Evolutionary conservation across 2,329 filamentous ascomycete species (phyloP).

Genomic region (Septoria petroselini): DNA sequence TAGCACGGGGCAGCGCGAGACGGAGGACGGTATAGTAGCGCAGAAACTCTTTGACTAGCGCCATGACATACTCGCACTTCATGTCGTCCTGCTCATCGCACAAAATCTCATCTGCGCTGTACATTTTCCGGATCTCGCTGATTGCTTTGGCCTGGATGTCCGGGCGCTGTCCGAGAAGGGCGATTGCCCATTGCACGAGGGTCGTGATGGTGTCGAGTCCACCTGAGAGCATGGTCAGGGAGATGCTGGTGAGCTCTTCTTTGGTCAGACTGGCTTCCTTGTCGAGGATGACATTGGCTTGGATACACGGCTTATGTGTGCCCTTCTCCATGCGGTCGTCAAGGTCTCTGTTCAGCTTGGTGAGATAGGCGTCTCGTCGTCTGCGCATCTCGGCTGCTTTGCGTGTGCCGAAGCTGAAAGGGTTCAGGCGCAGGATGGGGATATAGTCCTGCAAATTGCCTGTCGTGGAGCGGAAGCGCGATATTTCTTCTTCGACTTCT

Average conservation of each 20-base stretch:
- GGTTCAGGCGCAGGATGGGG: slow-evolving; percentile 58
- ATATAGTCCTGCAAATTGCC: slow-evolving; percentile 63
- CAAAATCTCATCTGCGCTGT: slow-evolving; percentile 53
- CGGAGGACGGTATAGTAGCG: slow-evolving; percentile 63
- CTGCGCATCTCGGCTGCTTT: slow-evolving; percentile 59
- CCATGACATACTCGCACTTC: slow-evolving; percentile 61
- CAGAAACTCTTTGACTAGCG: slow-evolving; percentile 61
- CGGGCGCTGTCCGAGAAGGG: slow-evolving; percentile 56
- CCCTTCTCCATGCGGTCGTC: slow-evolving; percentile 61
- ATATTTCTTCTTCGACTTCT: slow-evolving; percentile 60
- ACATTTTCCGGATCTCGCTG: slow-evolving; percentile 55
- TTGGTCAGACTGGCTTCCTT: slow-evolving; percentile 61
- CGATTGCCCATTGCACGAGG: slow-evolving; percentile 63
- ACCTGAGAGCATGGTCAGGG: slow-evolving; percentile 65
- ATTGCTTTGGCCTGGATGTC: slow-evolving; percentile 62
- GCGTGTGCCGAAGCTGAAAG: slow-evolving; percentile 57
- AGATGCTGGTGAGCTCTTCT: slow-evolving; percentile 63
- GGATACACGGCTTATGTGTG: slow-evolving; percentile 62
- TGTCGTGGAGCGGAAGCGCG: slow-evolving; percentile 58
- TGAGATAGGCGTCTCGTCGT: slow-evolving; percentile 60
- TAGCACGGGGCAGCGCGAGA: slow-evolving; percentile 60
- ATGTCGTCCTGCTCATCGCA: slow-evolving; percentile 62
- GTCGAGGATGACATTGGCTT: slow-evolving; percentile 64
- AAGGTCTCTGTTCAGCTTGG: slow-evolving; percentile 55
- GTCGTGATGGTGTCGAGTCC: slow-evolving; percentile 66